Percentiles rank a stretch among this genome's conserved stretches.
phyloP scores from a whole-genome alignment of 352 stramenopile genomes.

The Phytopythium aichiense region DNA sequence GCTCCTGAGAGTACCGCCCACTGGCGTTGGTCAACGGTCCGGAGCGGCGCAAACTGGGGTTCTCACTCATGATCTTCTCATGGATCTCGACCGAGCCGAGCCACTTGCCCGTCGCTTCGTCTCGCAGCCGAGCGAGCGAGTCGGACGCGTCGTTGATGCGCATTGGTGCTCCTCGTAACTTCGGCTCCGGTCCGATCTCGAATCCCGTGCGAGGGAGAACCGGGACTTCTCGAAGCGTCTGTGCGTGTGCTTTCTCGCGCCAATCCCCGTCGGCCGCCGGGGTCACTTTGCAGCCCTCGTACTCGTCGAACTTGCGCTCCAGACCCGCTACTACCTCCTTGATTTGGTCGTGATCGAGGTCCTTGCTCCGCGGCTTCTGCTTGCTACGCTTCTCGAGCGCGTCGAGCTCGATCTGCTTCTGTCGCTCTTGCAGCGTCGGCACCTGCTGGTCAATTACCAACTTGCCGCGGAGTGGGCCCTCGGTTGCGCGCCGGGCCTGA shows the following conservation, averaged over 20 bases:
- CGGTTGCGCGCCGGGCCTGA: constrained; percentile 31
- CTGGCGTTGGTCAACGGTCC: constrained; percentile 64
- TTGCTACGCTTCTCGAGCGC: constrained; percentile 71
- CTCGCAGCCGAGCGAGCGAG: constrained; percentile 40
- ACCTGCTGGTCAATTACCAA: constrained; percentile 50
- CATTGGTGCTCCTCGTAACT: constrained; percentile 41
- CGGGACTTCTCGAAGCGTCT: constrained; percentile 64
- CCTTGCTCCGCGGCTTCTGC: constrained; percentile 64
- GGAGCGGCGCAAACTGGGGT: constrained; percentile 55
- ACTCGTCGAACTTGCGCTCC: constrained; percentile 70
- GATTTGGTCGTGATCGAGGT: constrained; percentile 49
- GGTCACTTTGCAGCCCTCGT: constrained; percentile 62
- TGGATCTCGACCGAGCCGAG: constrained; percentile 66
- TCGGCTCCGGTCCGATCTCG: constrained; percentile 50
- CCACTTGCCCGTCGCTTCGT: constrained; percentile 50
- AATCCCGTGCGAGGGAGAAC: constrained; percentile 50
- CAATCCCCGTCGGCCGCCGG: constrained; percentile 59
- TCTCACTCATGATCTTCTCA: constrained; percentile 41
- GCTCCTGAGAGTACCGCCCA: constrained; percentile 67
- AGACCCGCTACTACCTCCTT: constrained; percentile 59
- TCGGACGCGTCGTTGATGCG: constrained; percentile 35
- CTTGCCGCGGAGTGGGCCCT: constrained; percentile 45
- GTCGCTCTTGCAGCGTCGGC: constrained; percentile 59
- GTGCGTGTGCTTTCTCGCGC: constrained; percentile 39
- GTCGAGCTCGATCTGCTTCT: constrained; percentile 67